Conservation (phyloP, 2,329 filamentous ascomycete species). For the Hawksworthiomyces lignivorus region DNA sequence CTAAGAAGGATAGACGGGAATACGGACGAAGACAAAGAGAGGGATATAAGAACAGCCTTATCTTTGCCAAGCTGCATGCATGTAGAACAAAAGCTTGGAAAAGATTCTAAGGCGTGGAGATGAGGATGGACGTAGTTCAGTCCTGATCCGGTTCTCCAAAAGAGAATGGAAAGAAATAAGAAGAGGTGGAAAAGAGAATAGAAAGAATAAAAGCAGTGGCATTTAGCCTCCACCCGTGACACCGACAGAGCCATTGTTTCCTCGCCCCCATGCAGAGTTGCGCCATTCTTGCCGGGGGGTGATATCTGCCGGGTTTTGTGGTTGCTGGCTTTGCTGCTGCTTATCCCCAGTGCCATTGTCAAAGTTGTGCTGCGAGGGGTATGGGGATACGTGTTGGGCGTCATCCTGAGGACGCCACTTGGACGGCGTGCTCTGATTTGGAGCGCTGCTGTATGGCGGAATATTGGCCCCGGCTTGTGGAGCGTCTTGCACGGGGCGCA, state of each 20-base stretch:
- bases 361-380: slow-evolving; percentile 31
- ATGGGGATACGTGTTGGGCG: slow-evolving; percentile 36
- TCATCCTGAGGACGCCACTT: slow-evolving; percentile 39
- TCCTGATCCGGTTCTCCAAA: no score
- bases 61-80: no score
- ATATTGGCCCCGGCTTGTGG: slow-evolving; percentile 16
- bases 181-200: slow-evolving; percentile 2
- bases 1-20: background rate
- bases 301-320: background rate
- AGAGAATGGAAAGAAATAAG: background rate
- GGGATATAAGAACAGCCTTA: no score
- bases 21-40: slow-evolving; percentile 2
- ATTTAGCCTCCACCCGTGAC: slow-evolving; percentile 36
- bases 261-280: slow-evolving; percentile 47
- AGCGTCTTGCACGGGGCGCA: slow-evolving; percentile 67
- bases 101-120: no score
- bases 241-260: slow-evolving; percentile 40
- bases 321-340: slow-evolving; percentile 25
- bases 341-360: slow-evolving; percentile 36
- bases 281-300: slow-evolving; percentile 47
- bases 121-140: no score
- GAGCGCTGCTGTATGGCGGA: slow-evolving; percentile 16
- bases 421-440: slow-evolving; percentile 41
- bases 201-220: background rate
- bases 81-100: no score